Evolutionary conservation across 2,329 filamentous ascomycete genomes (phyloP).

Genomic region (Penicillium sp.): DNA sequence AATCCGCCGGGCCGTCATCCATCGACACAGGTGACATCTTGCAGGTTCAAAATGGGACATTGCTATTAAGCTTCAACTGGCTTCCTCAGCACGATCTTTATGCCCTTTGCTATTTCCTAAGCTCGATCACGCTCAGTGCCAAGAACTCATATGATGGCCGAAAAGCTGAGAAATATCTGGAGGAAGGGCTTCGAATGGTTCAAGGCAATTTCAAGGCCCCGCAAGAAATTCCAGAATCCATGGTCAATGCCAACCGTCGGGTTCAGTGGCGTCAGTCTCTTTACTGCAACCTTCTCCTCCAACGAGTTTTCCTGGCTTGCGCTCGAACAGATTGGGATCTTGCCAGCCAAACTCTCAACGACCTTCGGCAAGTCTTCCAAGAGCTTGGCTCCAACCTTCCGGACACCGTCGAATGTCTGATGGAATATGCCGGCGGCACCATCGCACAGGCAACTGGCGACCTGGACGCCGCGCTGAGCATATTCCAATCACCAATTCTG

Average conservation of each 20-base stretch:
- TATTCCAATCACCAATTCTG: slow-evolving; percentile 58
- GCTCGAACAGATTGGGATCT: slow-evolving; percentile 61
- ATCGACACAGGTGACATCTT: slow-evolving; percentile 38
- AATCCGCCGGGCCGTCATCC: slow-evolving; percentile 31
- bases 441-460: slow-evolving; percentile 70
- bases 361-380: slow-evolving; percentile 44
- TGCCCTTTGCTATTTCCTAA: slow-evolving; percentile 51
- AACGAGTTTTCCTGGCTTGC: slow-evolving; percentile 61
- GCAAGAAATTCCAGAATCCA: slow-evolving; percentile 42
- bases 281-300: slow-evolving; percentile 60
- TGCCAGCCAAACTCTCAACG: slow-evolving; percentile 51
- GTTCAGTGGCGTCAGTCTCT: slow-evolving; percentile 58
- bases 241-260: slow-evolving; percentile 51
- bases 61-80: slow-evolving; percentile 51
- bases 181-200: slow-evolving; percentile 49
- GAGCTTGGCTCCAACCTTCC: slow-evolving; percentile 35
- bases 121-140: slow-evolving; percentile 47
- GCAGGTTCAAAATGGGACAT: slow-evolving; percentile 35
- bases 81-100: slow-evolving; percentile 53
- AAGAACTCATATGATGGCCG: slow-evolving; percentile 48
- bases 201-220: slow-evolving; percentile 37
- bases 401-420: slow-evolving; percentile 45
- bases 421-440: slow-evolving; percentile 64
- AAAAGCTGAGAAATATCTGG: slow-evolving; percentile 49
- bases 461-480: slow-evolving; percentile 56